phyloP scores from a whole-genome alignment of 306 rosid species.

The Rosa multiflora region DNA sequence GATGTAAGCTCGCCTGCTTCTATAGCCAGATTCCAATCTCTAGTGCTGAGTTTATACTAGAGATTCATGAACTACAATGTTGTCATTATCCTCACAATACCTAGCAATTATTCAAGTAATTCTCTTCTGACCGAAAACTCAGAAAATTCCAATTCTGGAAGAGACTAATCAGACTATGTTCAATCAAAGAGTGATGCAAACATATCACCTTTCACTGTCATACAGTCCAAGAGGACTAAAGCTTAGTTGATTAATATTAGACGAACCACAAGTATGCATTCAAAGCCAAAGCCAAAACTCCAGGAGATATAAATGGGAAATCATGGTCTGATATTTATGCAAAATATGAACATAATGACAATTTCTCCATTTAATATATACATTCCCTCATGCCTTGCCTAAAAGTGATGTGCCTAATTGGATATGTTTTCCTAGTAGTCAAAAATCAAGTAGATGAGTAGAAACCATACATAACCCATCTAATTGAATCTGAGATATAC shows the following conservation, averaged over 20 bases:
- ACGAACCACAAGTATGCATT: background rate
- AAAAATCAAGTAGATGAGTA: background rate
- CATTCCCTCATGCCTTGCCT: constrained; percentile 4
- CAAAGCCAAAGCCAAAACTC: background rate
- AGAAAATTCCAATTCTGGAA: background rate
- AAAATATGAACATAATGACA: constrained; percentile 2
- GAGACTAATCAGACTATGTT: background rate
- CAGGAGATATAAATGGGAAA: background rate
- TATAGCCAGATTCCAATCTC: background rate
- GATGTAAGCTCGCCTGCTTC: background rate
- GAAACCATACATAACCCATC: constrained; percentile 8
- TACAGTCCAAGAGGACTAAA: background rate
- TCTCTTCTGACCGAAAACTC: background rate
- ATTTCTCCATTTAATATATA: constrained; percentile 1
- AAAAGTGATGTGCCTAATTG: constrained; percentile 4
- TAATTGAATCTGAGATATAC: background rate
- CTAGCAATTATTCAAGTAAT: background rate
- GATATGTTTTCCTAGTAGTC: constrained; percentile 2
- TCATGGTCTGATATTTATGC: background rate
- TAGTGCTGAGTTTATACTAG: too few species aligned
- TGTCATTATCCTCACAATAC: background rate
- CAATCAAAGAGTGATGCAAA: background rate
- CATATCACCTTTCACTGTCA: background rate
- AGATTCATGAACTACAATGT: background rate
- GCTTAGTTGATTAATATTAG: background rate